phyloP scores from a whole-genome alignment of 2,329 filamentous ascomycete species.

The Trichoderma lentiforme region DNA sequence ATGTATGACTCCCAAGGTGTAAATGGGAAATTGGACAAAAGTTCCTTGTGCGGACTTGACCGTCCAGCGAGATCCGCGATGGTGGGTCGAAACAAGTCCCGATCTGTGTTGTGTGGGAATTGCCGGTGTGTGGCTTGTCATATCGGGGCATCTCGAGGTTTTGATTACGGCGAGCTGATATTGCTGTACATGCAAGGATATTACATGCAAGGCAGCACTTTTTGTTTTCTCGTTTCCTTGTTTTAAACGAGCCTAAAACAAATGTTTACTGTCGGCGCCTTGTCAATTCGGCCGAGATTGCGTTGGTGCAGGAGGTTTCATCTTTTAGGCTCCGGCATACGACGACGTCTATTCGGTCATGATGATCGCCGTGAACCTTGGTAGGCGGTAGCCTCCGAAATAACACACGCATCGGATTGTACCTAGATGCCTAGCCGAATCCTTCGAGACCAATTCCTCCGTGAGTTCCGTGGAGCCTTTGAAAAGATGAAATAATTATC shows the following conservation, averaged over 20 bases:
- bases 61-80: background rate
- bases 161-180: background rate
- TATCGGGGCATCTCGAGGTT: background rate
- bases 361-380: background rate
- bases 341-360: background rate
- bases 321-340: background rate
- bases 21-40: background rate
- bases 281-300: background rate
- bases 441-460: background rate
- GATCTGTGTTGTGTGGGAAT: background rate
- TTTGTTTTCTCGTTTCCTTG: background rate
- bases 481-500: background rate
- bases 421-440: background rate
- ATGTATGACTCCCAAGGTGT: background rate
- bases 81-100: background rate
- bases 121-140: background rate
- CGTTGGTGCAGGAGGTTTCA: too few relatives aligned
- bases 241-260: background rate
- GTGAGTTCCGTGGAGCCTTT: background rate
- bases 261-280: background rate
- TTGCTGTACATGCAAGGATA: too few relatives aligned
- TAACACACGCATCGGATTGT: background rate
- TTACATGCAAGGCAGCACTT: too few relatives aligned
- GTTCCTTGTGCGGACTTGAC: background rate
- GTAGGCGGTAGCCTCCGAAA: background rate